These are phyloP conservation scores for Exophiala mesophila DNA, from an alignment of 2,329 filamentous ascomycete species.

Conservation along the genomic window DNA sequence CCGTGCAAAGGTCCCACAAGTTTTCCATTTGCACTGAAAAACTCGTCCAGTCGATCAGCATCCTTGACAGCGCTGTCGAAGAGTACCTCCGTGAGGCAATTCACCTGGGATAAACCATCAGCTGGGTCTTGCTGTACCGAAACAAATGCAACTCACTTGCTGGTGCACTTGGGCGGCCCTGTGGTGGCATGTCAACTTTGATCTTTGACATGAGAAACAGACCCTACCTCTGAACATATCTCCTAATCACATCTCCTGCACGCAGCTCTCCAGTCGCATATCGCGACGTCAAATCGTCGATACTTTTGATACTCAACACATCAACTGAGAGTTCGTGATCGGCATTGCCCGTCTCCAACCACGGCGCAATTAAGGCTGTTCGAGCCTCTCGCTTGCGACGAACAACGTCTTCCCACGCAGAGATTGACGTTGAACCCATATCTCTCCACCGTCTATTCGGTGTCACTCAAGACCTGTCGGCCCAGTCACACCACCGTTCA, in stretches of 20 bases:
- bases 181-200: no score
- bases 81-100: slow-evolving; percentile 36
- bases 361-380: slow-evolving; percentile 29
- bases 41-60: slow-evolving; percentile 32
- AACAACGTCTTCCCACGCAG: slow-evolving; percentile 31
- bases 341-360: slow-evolving; percentile 18
- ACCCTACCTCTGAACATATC: slow-evolving; percentile 34
- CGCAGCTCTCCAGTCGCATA: slow-evolving; percentile 27
- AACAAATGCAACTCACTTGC: slow-evolving; percentile 20
- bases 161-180: slow-evolving; percentile 29
- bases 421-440: no score
- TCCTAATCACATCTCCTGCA: slow-evolving; percentile 29
- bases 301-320: slow-evolving; percentile 28
- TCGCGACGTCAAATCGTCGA: slow-evolving; percentile 23
- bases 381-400: slow-evolving; percentile 28
- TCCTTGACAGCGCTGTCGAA: slow-evolving; percentile 33
- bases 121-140: no score
- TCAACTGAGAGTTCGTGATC: background rate
- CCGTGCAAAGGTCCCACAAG: slow-evolving; percentile 50
- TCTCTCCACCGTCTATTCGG: no score
- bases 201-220: no score
- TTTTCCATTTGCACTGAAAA: slow-evolving; percentile 34
- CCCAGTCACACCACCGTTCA: background rate
- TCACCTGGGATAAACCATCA: slow-evolving; percentile 33
- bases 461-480: background rate